Percentiles rank a stretch among this genome's conserved stretches.
Conservation (phyloP, 768 basidiomycete species). For the Xerocomellus amylosporus region DNA sequence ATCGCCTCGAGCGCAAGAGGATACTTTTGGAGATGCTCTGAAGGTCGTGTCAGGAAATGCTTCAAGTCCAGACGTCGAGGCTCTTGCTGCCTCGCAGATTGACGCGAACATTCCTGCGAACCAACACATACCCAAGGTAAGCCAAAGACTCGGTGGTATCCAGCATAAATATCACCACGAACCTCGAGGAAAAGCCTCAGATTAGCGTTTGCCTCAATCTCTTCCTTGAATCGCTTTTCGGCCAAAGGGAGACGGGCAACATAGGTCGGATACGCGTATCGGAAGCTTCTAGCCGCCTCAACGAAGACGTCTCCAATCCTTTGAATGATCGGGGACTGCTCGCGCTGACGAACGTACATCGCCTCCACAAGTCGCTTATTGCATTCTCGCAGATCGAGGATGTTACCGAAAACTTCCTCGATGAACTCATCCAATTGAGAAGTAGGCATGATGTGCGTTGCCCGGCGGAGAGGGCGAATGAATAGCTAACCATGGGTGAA, state of each 20-base stretch:
- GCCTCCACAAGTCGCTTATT: slow-evolving; percentile 81
- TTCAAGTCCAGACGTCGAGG: slow-evolving; percentile 60
- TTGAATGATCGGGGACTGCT: slow-evolving; percentile 79
- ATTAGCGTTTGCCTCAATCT: slow-evolving; percentile 74
- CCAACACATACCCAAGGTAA: not conserved
- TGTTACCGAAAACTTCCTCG: slow-evolving; percentile 87
- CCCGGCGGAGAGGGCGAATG: slow-evolving; percentile 51
- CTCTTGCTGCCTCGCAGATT: slow-evolving; percentile 52
- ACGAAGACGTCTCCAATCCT: slow-evolving; percentile 89
- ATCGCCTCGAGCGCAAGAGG: slow-evolving; percentile 85
- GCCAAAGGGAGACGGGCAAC: slow-evolving; percentile 81
- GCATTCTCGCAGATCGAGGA: slow-evolving; percentile 81
- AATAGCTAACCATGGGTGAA: slow-evolving; percentile 42
- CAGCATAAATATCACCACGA: slow-evolving; percentile 9
- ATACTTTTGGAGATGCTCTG: slow-evolving; percentile 63
- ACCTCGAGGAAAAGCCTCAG: slow-evolving; percentile 89
- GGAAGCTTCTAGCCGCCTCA: slow-evolving; percentile 83
- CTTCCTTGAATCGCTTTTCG: slow-evolving; percentile 84
- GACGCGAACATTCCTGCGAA: slow-evolving; percentile 34
- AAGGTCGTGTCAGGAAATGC: slow-evolving; percentile 58
- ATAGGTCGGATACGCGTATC: slow-evolving; percentile 81
- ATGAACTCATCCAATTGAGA: slow-evolving; percentile 76
- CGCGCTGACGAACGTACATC: slow-evolving; percentile 78
- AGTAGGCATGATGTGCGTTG: slow-evolving; percentile 55
- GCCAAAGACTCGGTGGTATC: not conserved